Conservation (phyloP, 2,329 filamentous ascomycete species). For the Alternaria dauci region DNA sequence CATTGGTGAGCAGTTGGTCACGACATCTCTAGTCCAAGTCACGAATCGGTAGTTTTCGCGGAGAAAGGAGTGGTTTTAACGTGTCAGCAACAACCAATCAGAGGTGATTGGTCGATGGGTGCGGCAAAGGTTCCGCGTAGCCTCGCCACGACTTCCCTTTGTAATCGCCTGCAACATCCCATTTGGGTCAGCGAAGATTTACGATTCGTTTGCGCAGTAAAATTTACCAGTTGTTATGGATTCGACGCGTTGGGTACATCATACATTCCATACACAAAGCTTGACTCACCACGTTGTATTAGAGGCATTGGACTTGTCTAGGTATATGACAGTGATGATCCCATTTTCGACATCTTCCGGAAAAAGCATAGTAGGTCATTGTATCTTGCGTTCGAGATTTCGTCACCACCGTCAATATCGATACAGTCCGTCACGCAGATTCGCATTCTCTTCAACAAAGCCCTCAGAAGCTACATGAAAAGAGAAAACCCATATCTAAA, state of each 20-base stretch:
- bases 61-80: neutral
- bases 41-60: slow-evolving; percentile 17
- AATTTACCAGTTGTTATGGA: no score
- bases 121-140: neutral
- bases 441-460: neutral
- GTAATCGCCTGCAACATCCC: neutral
- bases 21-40: slow-evolving; percentile 27
- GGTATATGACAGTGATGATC: no score
- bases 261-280: neutral
- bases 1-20: slow-evolving; percentile 25
- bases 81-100: neutral
- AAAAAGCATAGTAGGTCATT: neutral
- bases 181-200: neutral
- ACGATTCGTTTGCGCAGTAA: neutral
- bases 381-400: no score
- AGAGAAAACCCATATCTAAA: neutral
- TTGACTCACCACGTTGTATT: neutral
- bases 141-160: neutral
- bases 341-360: no score
- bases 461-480: neutral
- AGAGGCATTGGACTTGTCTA: neutral
- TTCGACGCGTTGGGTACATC: neutral
- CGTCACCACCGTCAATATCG: accelerated
- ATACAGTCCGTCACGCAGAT: neutral
- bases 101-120: neutral